Percentiles rank a stretch among this genome's conserved stretches.
Evolutionary conservation across 1,284 basidiomycete species (phyloP).

Genomic region (Tilletia horrida): DNA sequence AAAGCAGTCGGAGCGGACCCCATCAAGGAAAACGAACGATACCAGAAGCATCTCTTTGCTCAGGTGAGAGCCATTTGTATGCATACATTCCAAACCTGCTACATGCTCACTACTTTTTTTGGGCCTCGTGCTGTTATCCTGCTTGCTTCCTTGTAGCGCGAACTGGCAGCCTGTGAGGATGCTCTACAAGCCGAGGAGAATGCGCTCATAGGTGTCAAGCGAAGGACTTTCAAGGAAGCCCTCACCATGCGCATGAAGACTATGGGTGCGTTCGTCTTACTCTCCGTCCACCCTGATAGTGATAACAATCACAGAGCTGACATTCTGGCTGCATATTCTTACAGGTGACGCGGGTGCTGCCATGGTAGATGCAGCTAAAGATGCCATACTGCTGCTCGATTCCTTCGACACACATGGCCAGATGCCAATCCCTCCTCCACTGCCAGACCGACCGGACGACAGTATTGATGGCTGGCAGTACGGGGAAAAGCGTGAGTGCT

Average conservation of each 20-base stretch:
- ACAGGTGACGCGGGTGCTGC: conserved; percentile 51
- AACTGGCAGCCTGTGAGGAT: conserved; percentile 57
- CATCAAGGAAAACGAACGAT: conserved; percentile 40
- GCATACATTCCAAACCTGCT: no score
- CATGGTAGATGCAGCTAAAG: conserved; percentile 55
- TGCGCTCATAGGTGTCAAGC: conserved; percentile 55
- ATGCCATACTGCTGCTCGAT: conserved; percentile 54
- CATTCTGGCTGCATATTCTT: background rate
- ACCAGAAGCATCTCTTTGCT: conserved; percentile 15
- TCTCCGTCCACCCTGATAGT: background rate
- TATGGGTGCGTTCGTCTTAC: conserved; percentile 47
- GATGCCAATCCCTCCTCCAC: conserved; percentile 7
- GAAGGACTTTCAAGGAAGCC: conserved; percentile 56
- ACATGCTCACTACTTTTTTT: no score
- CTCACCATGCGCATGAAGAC: conserved; percentile 56
- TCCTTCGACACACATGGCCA: conserved; percentile 47
- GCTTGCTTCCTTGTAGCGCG: conserved; percentile 54
- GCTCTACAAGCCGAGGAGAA: conserved; percentile 54
- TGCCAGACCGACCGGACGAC: background rate
- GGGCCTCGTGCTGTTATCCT: no score
- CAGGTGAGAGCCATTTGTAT: conserved; percentile 16
- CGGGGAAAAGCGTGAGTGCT: background rate
- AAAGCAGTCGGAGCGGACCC: conserved; percentile 39
- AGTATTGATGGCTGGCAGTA: background rate
- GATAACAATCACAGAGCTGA: background rate